Conservation (phyloP, 1,284 basidiomycete species). For the Porogramme epimiltina region DNA sequence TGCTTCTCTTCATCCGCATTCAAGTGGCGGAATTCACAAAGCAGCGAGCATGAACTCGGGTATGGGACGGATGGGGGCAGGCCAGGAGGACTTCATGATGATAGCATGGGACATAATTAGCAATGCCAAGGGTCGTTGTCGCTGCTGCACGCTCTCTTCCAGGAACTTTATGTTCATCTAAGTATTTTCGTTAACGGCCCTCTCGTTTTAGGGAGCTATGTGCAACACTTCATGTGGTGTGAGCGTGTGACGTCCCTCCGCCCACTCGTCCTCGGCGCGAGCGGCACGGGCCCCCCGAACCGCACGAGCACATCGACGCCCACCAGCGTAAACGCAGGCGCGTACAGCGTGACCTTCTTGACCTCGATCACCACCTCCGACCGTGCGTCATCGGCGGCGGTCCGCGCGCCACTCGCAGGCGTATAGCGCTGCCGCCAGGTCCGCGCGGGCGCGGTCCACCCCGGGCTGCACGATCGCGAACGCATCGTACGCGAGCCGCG, state of each 20-base stretch:
- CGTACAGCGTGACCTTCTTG: constrained; percentile 35
- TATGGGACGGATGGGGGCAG: too few relatives aligned
- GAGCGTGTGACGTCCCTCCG: constrained; percentile 38
- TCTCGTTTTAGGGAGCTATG: too few relatives aligned
- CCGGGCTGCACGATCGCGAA: constrained; percentile 42
- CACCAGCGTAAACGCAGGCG: constrained; percentile 33
- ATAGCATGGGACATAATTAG: too few relatives aligned
- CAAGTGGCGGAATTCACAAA: too few relatives aligned
- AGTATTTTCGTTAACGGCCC: too few relatives aligned
- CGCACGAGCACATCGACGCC: constrained; percentile 35
- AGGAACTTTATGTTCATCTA: too few relatives aligned
- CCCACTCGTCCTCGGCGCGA: constrained; percentile 39
- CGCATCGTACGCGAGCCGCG: constrained; percentile 38
- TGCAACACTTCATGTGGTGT: too few relatives aligned
- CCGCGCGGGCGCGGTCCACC: constrained; percentile 38
- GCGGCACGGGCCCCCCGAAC: constrained; percentile 25
- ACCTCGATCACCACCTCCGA: constrained; percentile 31
- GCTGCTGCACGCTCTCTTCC: too few relatives aligned
- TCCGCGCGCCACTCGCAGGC: constrained; percentile 37
- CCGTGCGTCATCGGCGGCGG: neutral
- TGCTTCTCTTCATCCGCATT: too few relatives aligned
- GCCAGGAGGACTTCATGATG: too few relatives aligned
- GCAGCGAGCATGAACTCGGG: too few relatives aligned
- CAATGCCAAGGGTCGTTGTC: too few relatives aligned
- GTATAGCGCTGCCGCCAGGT: constrained; percentile 33